Evolutionary conservation across 805 yeast species (phyloP).

Genomic region (Starmerella scarabaei): DNA sequence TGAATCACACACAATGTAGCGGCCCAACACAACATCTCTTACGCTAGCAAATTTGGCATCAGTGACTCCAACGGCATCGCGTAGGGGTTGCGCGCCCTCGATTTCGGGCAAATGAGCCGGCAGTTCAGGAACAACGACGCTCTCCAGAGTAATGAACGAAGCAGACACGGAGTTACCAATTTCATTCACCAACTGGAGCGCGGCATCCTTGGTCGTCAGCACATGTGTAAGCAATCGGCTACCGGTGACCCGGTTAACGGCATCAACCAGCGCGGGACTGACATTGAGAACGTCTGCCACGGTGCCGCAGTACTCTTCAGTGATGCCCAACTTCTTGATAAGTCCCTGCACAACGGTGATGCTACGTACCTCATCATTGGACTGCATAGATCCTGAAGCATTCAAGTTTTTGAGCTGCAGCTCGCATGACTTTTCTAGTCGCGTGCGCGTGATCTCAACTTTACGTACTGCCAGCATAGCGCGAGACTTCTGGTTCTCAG

Average conservation of each 20-base stretch:
- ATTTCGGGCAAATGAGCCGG: background rate
- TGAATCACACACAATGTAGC: constrained; percentile 61
- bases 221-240: constrained; percentile 74
- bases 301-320: constrained; percentile 62
- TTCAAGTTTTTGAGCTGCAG: constrained; percentile 47
- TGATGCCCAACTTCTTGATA: constrained; percentile 42
- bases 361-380: constrained; percentile 32
- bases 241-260: constrained; percentile 85
- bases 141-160: constrained; percentile 80
- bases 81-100: constrained; percentile 44
- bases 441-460: constrained; percentile 41
- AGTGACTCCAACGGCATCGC: constrained; percentile 2
- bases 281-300: constrained; percentile 72
- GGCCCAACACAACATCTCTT: constrained; percentile 67
- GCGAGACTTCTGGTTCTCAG: constrained; percentile 10
- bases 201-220: constrained; percentile 78
- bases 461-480: constrained; percentile 33
- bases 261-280: constrained; percentile 67
- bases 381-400: constrained; percentile 28
- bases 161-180: constrained; percentile 42
- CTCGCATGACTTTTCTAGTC: constrained; percentile 42
- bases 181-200: constrained; percentile 52
- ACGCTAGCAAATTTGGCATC: constrained; percentile 41
- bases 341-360: constrained; percentile 56
- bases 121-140: constrained; percentile 33